phyloP scores from a whole-genome alignment of 768 basidiomycete genomes.

The Amanita inopinata region DNA sequence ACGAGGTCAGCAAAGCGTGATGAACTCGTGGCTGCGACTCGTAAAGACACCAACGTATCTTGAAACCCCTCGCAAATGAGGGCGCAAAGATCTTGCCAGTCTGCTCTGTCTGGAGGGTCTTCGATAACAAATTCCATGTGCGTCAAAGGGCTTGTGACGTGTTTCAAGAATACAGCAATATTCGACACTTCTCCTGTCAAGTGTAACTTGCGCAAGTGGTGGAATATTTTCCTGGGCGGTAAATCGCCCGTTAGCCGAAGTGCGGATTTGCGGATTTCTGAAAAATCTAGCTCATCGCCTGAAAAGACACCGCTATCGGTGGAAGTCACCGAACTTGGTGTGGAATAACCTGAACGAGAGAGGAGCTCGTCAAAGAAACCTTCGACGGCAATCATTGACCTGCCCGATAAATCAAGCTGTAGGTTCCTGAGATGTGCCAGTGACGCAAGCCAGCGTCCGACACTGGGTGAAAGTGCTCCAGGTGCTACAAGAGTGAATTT shows the following conservation, averaged over 20 bases:
- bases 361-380: slow-evolving; percentile 69
- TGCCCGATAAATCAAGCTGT: slow-evolving; percentile 63
- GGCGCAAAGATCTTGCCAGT: slow-evolving; percentile 65
- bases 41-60: slow-evolving; percentile 47
- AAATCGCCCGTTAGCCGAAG: slow-evolving; percentile 55
- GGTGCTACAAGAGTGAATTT: slow-evolving; percentile 61
- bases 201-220: slow-evolving; percentile 47
- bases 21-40: slow-evolving; percentile 55
- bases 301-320: slow-evolving; percentile 75
- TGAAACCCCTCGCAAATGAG: slow-evolving; percentile 57
- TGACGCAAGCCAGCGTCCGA: slow-evolving; percentile 68
- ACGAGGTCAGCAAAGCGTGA: slow-evolving; percentile 77
- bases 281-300: slow-evolving; percentile 68
- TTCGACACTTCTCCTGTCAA: slow-evolving; percentile 64
- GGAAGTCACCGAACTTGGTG: slow-evolving; percentile 57
- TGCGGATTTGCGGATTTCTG: slow-evolving; percentile 62
- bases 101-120: slow-evolving; percentile 63
- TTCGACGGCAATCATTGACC: slow-evolving; percentile 61
- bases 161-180: slow-evolving; percentile 62
- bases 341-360: slow-evolving; percentile 55
- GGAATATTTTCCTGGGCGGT: slow-evolving; percentile 46
- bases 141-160: slow-evolving; percentile 54
- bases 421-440: slow-evolving; percentile 53
- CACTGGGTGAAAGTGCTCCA: slow-evolving; percentile 56
- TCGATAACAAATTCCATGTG: slow-evolving; percentile 70